These are phyloP conservation scores for Anthracocystis setariae DNA, from an alignment of 1,284 basidiomycete genomes.

Conservation along the genomic window DNA sequence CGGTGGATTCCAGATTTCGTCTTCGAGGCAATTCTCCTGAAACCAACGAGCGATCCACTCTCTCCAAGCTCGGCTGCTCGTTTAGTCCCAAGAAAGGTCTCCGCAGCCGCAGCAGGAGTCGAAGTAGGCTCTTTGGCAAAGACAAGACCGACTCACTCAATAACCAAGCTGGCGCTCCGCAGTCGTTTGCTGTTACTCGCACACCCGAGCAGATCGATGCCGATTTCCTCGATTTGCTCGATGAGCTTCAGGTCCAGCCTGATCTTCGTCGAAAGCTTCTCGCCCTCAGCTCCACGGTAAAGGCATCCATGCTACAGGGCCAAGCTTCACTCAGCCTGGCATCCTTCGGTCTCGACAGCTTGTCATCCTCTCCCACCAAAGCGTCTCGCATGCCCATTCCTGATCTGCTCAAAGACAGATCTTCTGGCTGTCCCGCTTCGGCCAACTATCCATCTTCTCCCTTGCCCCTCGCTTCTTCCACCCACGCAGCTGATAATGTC, in stretches of 20 bases:
- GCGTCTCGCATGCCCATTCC: slow-evolving; percentile 43
- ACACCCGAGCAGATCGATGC: slow-evolving; percentile 50
- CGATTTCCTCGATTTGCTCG: slow-evolving; percentile 53
- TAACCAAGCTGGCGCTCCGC: slow-evolving; percentile 6
- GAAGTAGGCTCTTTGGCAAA: slow-evolving; percentile 40
- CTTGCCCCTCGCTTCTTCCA: slow-evolving; percentile 3
- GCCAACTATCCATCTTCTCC: slow-evolving; percentile 21
- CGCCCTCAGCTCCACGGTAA: slow-evolving; percentile 81
- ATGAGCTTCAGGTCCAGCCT: slow-evolving; percentile 75
- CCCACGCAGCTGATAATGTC: slow-evolving; percentile 4
- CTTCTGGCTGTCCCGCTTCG: slow-evolving; percentile 22
- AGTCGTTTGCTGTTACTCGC: slow-evolving; percentile 14
- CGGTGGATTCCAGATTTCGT: slow-evolving; percentile 41
- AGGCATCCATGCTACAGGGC: slow-evolving; percentile 88
- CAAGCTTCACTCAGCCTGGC: slow-evolving; percentile 76
- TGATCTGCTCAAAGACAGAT: slow-evolving; percentile 24
- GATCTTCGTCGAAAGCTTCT: slow-evolving; percentile 79
- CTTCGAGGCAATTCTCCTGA: slow-evolving; percentile 50
- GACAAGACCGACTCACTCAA: slow-evolving; percentile 40
- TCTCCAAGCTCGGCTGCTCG: slow-evolving; percentile 28
- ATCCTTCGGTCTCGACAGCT: slow-evolving; percentile 58
- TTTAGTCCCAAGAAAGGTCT: slow-evolving; percentile 37
- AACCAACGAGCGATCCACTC: slow-evolving; percentile 9
- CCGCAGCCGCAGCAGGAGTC: slow-evolving; percentile 33
- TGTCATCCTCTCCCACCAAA: slow-evolving; percentile 24